Base-by-base conservation (phyloP, 331 rosid species). In the Malus hybrid region DNA sequence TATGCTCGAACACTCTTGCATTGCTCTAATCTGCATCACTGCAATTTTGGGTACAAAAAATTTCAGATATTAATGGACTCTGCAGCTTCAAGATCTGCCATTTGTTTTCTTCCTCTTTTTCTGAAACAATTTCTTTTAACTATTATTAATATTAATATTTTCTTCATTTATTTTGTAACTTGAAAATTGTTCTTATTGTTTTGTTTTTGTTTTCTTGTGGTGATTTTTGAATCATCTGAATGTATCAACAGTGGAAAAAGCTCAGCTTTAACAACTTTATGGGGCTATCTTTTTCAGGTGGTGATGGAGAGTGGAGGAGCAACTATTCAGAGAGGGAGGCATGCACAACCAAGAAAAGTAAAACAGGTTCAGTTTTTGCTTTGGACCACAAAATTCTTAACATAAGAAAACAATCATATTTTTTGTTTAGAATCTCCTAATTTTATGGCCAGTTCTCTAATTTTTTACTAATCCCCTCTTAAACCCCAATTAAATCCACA, bases 271-370 rank as follows among this genome's bases (percentile, higher is more conserved):
- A 81, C 81, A 73, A 65, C 92, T 88, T 94, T 85, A 63, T 81
- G 83, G 72, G 55, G 60, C 68, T 71, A 76, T 83, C 90, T 81
- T 95, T 90, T 80, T 85, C 94, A 95, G 97, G 90, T 84, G 94
- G 84, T 77, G 93, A 92, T 82, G 91, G 86, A 87, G 97, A 92
- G 87, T 90, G 97, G 90, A 88, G 89, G 80, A 92, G 76, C 89
- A 79, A 80, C 80, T 84, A 71, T 86, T 73, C 97, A 72, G 88
- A 84, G 93, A 84, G 89, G 80, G 94, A 87, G 71, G 87, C 92
- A 76, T 92, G 93, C 93, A 89, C 88, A 36, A 81, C 86, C 82
- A 95, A 89, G 94, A 90, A 88, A 90, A 95, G 98, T 83, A 90
- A 82, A 87, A 81, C 90, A 90, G 99, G 99, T 92, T 92, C 88